Evolutionary conservation across 1,284 basidiomycete genomes (phyloP).

Genomic region (Ustilago bromivora): DNA sequence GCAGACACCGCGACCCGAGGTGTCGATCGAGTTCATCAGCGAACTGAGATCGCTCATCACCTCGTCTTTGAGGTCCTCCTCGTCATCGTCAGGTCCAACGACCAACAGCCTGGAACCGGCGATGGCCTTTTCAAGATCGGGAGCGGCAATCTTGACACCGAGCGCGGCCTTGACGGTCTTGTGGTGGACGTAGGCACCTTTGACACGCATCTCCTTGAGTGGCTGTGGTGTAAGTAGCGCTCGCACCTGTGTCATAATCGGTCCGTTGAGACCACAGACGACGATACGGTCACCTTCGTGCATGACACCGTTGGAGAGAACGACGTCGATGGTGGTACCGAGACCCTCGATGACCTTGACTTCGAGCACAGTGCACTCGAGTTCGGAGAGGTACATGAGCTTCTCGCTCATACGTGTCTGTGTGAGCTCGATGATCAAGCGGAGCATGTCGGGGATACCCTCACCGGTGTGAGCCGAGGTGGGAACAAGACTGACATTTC

Average conservation of each 20-base stretch:
- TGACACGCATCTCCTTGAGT: slow-evolving; percentile 93
- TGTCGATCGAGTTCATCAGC: slow-evolving; percentile 90
- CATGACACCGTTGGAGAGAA: slow-evolving; percentile 94
- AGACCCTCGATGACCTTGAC: slow-evolving; percentile 99
- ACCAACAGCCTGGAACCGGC: slow-evolving; percentile 95
- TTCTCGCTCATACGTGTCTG: slow-evolving; percentile 98
- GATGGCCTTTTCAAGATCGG: slow-evolving; percentile 98
- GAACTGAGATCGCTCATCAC: slow-evolving; percentile 96
- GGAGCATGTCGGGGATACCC: slow-evolving; percentile 99
- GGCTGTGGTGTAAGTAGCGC: slow-evolving; percentile 97
- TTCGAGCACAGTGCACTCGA: slow-evolving; percentile 99
- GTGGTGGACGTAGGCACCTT: slow-evolving; percentile 98
- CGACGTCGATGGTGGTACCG: slow-evolving; percentile 97
- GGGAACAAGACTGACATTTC: slow-evolving; percentile 95
- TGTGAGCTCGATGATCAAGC: slow-evolving; percentile 95
- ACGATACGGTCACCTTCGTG: slow-evolving; percentile 95
- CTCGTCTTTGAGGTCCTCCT: slow-evolving; percentile 92
- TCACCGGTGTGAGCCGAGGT: slow-evolving; percentile 98
- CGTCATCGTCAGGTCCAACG: slow-evolving; percentile 91
- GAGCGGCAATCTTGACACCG: slow-evolving; percentile 95
- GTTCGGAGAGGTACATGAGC: slow-evolving; percentile 97
- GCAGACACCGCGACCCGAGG: slow-evolving; percentile 93
- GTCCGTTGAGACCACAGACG: slow-evolving; percentile 95
- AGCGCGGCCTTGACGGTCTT: slow-evolving; percentile 97
- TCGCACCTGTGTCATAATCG: slow-evolving; percentile 94